Conservation (phyloP, 2,329 filamentous ascomycete genomes). For the Cladosporium sp. region DNA sequence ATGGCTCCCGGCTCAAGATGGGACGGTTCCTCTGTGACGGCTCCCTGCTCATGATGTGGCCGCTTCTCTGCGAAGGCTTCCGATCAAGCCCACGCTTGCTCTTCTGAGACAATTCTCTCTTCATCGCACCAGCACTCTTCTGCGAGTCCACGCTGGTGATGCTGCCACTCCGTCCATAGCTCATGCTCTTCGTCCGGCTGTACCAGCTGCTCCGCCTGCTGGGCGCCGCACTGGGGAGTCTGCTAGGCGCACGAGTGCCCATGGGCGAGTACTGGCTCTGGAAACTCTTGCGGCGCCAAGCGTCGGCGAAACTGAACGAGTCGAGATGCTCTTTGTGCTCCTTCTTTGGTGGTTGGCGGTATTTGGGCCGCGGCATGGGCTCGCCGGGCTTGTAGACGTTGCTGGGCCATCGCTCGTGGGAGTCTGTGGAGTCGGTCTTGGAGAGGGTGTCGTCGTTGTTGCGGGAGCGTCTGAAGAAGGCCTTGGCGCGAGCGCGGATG, state of each 20-base stretch:
- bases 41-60: background rate
- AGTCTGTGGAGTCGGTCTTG: conserved; percentile 30
- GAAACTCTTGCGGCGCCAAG: conserved; percentile 49
- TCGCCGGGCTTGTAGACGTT: conserved; percentile 54
- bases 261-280: conserved; percentile 50
- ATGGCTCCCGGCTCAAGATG: background rate
- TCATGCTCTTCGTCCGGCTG: conserved; percentile 20
- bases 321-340: conserved; percentile 53
- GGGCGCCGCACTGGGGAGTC: conserved; percentile 14
- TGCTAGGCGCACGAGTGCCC: conserved; percentile 48
- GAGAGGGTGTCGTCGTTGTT: conserved; percentile 26
- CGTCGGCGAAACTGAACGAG: conserved; percentile 48
- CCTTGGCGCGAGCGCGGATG: conserved; percentile 48
- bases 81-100: background rate
- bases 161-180: conserved; percentile 11
- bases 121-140: conserved; percentile 5
- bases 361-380: conserved; percentile 53
- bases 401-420: conserved; percentile 39
- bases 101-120: conserved; percentile 7
- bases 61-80: conserved; percentile 11
- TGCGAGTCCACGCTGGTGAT: conserved; percentile 16
- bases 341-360: conserved; percentile 50
- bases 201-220: conserved; percentile 33
- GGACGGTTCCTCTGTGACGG: conserved; percentile 1
- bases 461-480: conserved; percentile 41